Evolutionary conservation across 2,329 filamentous ascomycete species (phyloP).

Genomic region (Diatrype stigma): DNA sequence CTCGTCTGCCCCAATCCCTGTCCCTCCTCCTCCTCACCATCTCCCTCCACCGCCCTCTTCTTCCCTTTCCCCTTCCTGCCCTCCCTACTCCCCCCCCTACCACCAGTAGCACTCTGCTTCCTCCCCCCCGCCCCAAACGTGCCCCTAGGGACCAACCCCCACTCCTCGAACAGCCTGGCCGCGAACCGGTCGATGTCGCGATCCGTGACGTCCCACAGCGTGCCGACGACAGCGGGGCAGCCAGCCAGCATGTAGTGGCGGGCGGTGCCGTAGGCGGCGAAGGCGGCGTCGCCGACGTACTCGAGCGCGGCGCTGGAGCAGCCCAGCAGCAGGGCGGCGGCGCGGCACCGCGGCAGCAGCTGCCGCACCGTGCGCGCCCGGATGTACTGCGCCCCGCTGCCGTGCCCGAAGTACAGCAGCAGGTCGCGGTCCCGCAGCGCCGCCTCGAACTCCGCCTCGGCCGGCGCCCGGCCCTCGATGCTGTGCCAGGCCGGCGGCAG

Average conservation of each 20-base stretch:
- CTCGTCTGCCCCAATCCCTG: constrained; percentile 34
- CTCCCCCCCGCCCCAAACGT: constrained; percentile 31
- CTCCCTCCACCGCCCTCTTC: constrained; percentile 5
- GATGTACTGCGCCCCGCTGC: constrained; percentile 91
- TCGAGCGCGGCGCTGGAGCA: constrained; percentile 51
- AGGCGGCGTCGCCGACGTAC: constrained; percentile 30
- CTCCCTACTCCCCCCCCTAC: constrained; percentile 23
- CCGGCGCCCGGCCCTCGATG: constrained; percentile 65
- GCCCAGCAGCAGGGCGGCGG: constrained; percentile 86
- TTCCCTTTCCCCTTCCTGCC: constrained; percentile 25
- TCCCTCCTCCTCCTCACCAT: background rate
- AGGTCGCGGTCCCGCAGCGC: constrained; percentile 65
- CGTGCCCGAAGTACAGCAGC: constrained; percentile 93
- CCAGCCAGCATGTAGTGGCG: constrained; percentile 90
- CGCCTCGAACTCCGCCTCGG: constrained; percentile 70
- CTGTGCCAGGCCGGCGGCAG: constrained; percentile 69
- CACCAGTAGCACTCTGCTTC: constrained; percentile 18
- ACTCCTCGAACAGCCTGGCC: constrained; percentile 71
- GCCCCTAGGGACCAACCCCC: constrained; percentile 66
- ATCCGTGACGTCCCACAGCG: constrained; percentile 97
- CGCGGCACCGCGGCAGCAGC: constrained; percentile 63
- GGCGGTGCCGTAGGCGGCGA: constrained; percentile 86
- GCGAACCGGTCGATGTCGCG: constrained; percentile 95
- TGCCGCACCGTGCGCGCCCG: constrained; percentile 77
- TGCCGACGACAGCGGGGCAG: constrained; percentile 81